Conservation (phyloP, 129 eudicot species). For the Flaveria robusta region DNA sequence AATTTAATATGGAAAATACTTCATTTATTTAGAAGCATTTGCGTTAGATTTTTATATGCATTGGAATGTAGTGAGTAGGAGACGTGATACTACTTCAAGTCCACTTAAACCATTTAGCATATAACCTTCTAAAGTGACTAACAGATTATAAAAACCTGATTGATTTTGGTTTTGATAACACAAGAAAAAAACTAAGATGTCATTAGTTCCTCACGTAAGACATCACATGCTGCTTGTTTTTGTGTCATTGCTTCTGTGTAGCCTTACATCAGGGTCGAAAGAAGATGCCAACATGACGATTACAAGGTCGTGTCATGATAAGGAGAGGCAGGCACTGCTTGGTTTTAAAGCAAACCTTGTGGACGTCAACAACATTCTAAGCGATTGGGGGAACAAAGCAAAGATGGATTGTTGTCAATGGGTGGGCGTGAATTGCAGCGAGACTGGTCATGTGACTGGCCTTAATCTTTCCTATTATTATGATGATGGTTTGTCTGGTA, state of each 20-base stretch:
- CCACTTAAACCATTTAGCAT: neutral
- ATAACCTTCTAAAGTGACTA: neutral
- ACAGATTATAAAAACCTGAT: neutral
- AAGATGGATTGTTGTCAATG: slow-evolving; percentile 42
- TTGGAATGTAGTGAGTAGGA: too few species aligned
- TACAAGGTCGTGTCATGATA: slow-evolving; percentile 7
- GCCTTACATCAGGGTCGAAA: too few species aligned
- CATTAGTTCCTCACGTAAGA: neutral
- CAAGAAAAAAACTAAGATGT: neutral
- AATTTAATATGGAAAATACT: neutral
- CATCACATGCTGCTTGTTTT: neutral
- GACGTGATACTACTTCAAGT: too few species aligned
- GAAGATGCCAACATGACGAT: too few species aligned
- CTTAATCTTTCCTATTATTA: slow-evolving; percentile 5
- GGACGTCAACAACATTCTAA: neutral
- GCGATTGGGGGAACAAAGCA: slow-evolving; percentile 33
- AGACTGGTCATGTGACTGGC: slow-evolving; percentile 28
- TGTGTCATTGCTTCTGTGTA: neutral
- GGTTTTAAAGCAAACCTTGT: slow-evolving; percentile 17
- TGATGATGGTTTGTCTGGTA: neutral
- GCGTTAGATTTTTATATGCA: too few species aligned
- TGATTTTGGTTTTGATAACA: neutral
- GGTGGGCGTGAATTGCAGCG: slow-evolving; percentile 37
- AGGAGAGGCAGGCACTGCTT: slow-evolving; percentile 27
- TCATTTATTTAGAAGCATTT: too few species aligned